Base-by-base conservation (phyloP, 345 rosid genomes). In the Lumnitzera littorea region DNA sequence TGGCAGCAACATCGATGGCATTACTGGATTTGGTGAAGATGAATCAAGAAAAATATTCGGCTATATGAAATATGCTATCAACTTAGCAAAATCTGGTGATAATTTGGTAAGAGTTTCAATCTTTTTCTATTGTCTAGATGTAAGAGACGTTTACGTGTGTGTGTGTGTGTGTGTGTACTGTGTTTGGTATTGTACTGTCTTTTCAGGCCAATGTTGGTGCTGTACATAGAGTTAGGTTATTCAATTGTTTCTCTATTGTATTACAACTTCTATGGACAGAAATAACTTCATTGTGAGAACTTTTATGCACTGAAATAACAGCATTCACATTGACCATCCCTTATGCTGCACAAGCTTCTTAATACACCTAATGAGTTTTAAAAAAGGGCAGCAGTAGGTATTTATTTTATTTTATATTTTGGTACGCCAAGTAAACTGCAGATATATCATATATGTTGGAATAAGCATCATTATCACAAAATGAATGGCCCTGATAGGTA, bases 301-400 rank as follows among this genome's bases (percentile, higher is more conserved):
- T 20, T 27, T 15, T 54, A 51, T 46, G 23, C 25, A 1, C 11
- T 50, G 55, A 17, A 16, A 36, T 24, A 14, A 54, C n/a, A 3
- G 29, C 43, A 27, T 51, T 47, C 41, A 15, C 20, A 46, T 16
- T 17, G 46, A 13, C 25, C n/a, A 47, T 46, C 46, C 53, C 36
- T 4, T 23, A 36, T 31, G 20, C 51, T 60, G 10, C 50, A 27
- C 23, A 25, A 4, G 36, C 36, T 50, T 47, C 24, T 51, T 31
- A 2, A 11, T 15, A 41, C 46, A 61, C 29, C 9, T 31, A 53
- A 25, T 52, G n/a, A 24, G 78, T 87, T 96, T 84, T 87, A 82
- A 67, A 84, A 87, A 62, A 82, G 79, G 96, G 98, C 61, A 82
- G 89, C 64, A 68, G 79, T 77, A 90, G 97, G 60, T 89, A 62